These are phyloP conservation scores for Ophiostoma triangulosporum DNA, from an alignment of 2,329 filamentous ascomycete genomes.

Conservation along the genomic window DNA sequence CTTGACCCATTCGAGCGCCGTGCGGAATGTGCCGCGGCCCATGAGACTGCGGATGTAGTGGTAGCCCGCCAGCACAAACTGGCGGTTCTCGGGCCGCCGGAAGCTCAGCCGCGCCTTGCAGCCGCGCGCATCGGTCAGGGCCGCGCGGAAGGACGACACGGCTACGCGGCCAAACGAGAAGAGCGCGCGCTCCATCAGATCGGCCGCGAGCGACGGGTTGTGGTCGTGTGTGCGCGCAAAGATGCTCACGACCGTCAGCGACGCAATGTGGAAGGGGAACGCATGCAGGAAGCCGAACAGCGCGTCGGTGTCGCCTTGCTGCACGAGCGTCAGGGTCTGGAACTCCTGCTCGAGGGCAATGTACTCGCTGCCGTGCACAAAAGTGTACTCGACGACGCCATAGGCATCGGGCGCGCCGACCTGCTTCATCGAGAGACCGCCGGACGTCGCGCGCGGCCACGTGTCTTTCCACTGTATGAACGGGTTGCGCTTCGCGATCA, in stretches of 20 bases:
- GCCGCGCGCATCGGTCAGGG: slow-evolving; percentile 47
- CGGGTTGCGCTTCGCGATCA: slow-evolving; percentile 58
- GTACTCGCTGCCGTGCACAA: slow-evolving; percentile 63
- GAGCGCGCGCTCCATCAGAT: slow-evolving; percentile 78
- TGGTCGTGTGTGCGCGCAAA: slow-evolving; percentile 75
- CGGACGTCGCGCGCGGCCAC: slow-evolving; percentile 69
- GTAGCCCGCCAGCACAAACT: slow-evolving; percentile 83
- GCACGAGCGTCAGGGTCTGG: slow-evolving; percentile 66
- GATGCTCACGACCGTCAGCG: slow-evolving; percentile 83
- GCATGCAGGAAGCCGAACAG: neutral
- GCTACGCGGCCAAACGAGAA: slow-evolving; percentile 88
- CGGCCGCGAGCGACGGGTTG: slow-evolving; percentile 72
- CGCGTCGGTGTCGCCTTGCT: slow-evolving; percentile 55
- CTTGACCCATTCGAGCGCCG: slow-evolving; percentile 88
- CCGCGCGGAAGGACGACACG: slow-evolving; percentile 66
- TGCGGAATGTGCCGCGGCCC: slow-evolving; percentile 86
- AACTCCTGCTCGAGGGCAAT: slow-evolving; percentile 64
- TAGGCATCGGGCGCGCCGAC: slow-evolving; percentile 9
- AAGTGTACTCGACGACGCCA: slow-evolving; percentile 57
- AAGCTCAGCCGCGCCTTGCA: slow-evolving; percentile 72
- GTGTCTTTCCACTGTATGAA: slow-evolving; percentile 79
- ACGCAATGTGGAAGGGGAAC: slow-evolving; percentile 21
- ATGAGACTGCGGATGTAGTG: slow-evolving; percentile 77
- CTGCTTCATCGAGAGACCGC: slow-evolving; percentile 62
- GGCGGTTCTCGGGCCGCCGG: slow-evolving; percentile 69